phyloP scores from a whole-genome alignment of 2,329 filamentous ascomycete species.

The Exophiala sp. region DNA sequence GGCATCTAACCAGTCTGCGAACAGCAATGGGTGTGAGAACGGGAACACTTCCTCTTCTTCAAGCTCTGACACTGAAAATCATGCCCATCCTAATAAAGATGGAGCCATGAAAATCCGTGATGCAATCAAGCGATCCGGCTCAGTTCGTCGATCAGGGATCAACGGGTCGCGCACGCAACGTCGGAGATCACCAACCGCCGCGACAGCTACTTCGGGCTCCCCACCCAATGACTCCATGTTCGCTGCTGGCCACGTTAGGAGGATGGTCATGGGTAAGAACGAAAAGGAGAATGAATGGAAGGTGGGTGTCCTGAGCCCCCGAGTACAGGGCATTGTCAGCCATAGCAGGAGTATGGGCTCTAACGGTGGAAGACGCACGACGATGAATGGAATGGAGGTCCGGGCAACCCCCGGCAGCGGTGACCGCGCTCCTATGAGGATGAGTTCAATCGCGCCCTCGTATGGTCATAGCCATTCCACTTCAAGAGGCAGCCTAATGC shows the following conservation, averaged over 20 bases:
- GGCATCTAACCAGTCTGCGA: conserved; percentile 35
- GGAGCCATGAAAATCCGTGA: conserved; percentile 51
- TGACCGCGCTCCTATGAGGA: conserved; percentile 12
- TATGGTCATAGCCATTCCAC: conserved; percentile 9
- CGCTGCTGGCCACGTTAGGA: conserved; percentile 58
- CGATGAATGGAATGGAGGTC: conserved; percentile 22
- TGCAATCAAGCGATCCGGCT: conserved; percentile 52
- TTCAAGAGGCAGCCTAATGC: conserved; percentile 26
- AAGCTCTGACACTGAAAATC: conserved; percentile 46
- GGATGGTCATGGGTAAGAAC: conserved; percentile 54
- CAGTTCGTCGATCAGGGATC: conserved; percentile 39
- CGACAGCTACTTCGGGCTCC: conserved; percentile 39
- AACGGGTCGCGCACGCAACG: conserved; percentile 34
- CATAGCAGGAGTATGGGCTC: conserved; percentile 41
- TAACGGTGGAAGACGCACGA: conserved; percentile 39
- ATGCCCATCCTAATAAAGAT: conserved; percentile 43
- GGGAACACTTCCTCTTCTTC: conserved; percentile 34
- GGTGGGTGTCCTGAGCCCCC: conserved; percentile 56
- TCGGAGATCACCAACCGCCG: conserved; percentile 51
- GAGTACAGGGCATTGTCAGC: conserved; percentile 31
- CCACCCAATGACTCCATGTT: conserved; percentile 56
- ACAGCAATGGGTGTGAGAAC: conserved; percentile 32
- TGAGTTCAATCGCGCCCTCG: conserved; percentile 14
- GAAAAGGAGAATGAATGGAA: conserved; percentile 53
- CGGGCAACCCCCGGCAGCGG: conserved; percentile 10